Evolutionary conservation across 495 filamentous ascomycete species (phyloP).

Genomic region (Talaromyces nanjingensis): DNA sequence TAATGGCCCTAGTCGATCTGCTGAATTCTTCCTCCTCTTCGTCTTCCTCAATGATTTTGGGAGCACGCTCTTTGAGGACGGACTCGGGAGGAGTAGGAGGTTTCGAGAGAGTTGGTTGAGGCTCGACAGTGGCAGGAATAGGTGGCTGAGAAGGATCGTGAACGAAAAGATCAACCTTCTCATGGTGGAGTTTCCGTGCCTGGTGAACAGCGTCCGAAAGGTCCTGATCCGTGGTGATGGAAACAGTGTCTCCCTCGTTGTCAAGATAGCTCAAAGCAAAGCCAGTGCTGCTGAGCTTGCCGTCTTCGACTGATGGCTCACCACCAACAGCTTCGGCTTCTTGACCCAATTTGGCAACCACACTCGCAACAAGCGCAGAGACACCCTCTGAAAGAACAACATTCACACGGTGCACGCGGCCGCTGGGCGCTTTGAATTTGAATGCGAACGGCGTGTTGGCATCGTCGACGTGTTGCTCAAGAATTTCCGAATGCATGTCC

Average conservation of each 20-base stretch:
- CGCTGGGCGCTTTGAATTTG: slow-evolving; percentile 98
- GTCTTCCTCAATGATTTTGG: slow-evolving; percentile 33
- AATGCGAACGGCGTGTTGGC: slow-evolving; percentile 84
- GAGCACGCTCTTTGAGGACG: slow-evolving; percentile 51
- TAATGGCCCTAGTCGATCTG: slow-evolving; percentile 16
- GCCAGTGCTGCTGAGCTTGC: slow-evolving; percentile 69
- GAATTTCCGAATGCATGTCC: slow-evolving; percentile 63
- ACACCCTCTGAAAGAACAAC: slow-evolving; percentile 75
- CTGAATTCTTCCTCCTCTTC: slow-evolving; percentile 54
- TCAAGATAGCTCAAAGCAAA: slow-evolving; percentile 96
- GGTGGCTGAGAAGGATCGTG: slow-evolving; percentile 87
- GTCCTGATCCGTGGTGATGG: slow-evolving; percentile 93
- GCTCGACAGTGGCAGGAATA: slow-evolving; percentile 58
- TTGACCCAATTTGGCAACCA: slow-evolving; percentile 78
- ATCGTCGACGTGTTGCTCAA: slow-evolving; percentile 40
- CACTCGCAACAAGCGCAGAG: slow-evolving; percentile 68
- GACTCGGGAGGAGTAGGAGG: slow-evolving; percentile 52
- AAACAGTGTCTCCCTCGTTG: slow-evolving; percentile 95
- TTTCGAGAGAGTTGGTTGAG: slow-evolving; percentile 51
- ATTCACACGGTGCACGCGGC: slow-evolving; percentile 88
- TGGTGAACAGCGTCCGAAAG: slow-evolving; percentile 84
- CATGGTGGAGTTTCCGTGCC: slow-evolving; percentile 64
- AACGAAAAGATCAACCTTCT: slow-evolving; percentile 96
- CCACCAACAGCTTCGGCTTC: slow-evolving; percentile 87
- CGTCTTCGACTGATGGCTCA: slow-evolving; percentile 63